Evolutionary conservation across 2,329 filamentous ascomycete genomes (phyloP), one percentile per base, ranked within the genome.

Genomic region (Verticillium dahliae): DNA sequence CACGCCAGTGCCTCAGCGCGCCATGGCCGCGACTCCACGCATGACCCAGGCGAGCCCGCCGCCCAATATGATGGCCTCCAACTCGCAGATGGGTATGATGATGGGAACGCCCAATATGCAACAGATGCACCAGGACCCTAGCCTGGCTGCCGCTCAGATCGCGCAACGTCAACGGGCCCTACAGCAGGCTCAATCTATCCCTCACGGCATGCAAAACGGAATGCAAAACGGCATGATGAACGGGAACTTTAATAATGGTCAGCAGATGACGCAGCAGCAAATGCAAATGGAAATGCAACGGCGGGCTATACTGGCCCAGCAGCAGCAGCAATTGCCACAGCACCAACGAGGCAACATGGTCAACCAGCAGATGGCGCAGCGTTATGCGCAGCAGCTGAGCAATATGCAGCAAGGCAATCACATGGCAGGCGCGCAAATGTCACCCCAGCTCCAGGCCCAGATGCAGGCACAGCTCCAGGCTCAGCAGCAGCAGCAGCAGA

Each of bases 1-100:
- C 34, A 89, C 86, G 0, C 86, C 86, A 0, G 81, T 86, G 22
- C 80, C 75, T 58, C 74, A 83, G 62, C 73, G 79, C 69, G 72
- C 81, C 69, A 80, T 83, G 67, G 73, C 77, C 11, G 78, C 81
- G 14, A 88, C 85, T 11, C 86, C 86, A 56, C 82, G 85, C 61
- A 86, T 88, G 81, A 79, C 75, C 35, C 85, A 89, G 71, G 82
- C 80, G 33, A 89, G 85, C 69, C 85, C 86, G 22, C 81, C 85
- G 56, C 83, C 85, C 55, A 78, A 76, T 45, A 83, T 84, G 77
- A 83, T 87, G 79, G 76, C 81, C 1, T 82, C 85, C 61, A 79
- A 78, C 63, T 82, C 82, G 62, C 82, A 84, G 67, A 80, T 85
- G 73, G 78, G 79, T 31, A 78, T 79, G 63, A 72, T 65, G 59